Evolutionary conservation across 2,329 filamentous ascomycete genomes (phyloP).

Genomic region (Pestalotiopsis sp.): DNA sequence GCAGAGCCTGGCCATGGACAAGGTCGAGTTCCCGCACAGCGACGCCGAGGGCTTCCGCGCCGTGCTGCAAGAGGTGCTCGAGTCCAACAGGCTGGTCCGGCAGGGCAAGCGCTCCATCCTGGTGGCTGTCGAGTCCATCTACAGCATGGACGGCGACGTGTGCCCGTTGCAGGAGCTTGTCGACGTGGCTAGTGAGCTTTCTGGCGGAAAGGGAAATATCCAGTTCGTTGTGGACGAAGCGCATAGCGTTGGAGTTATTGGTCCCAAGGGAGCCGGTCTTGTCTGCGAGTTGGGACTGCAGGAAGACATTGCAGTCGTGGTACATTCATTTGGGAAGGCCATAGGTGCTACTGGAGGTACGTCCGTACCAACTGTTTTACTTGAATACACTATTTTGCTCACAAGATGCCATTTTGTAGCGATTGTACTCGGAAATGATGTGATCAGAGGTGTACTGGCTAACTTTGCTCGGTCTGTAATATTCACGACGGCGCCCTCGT

Average conservation of each 20-base stretch:
- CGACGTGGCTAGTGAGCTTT: constrained; percentile 35
- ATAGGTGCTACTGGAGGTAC: constrained; percentile 41
- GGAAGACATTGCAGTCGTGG: constrained; percentile 47
- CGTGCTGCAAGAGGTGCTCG: constrained; percentile 34
- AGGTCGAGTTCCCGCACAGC: constrained; percentile 49
- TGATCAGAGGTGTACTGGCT: constrained; percentile 12
- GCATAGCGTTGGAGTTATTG: constrained; percentile 54
- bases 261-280: constrained; percentile 49
- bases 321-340: constrained; percentile 59
- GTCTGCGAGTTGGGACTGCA: constrained; percentile 53
- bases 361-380: not conserved
- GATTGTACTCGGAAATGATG: constrained; percentile 23
- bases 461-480: constrained; percentile 38
- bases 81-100: constrained; percentile 31
- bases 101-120: constrained; percentile 37
- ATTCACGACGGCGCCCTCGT: constrained; percentile 44
- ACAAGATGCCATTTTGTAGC: constrained; percentile 17
- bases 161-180: constrained; percentile 42
- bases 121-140: constrained; percentile 44
- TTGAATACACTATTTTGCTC: constrained; percentile 11
- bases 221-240: constrained; percentile 61
- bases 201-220: constrained; percentile 37
- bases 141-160: constrained; percentile 52
- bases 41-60: constrained; percentile 38
- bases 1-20: constrained; percentile 51